A percentile compares a stretch with the other conserved stretches of the same genome.
These are phyloP conservation scores for Candida ficus DNA, from an alignment of 805 yeast species.

Conservation along the genomic window DNA sequence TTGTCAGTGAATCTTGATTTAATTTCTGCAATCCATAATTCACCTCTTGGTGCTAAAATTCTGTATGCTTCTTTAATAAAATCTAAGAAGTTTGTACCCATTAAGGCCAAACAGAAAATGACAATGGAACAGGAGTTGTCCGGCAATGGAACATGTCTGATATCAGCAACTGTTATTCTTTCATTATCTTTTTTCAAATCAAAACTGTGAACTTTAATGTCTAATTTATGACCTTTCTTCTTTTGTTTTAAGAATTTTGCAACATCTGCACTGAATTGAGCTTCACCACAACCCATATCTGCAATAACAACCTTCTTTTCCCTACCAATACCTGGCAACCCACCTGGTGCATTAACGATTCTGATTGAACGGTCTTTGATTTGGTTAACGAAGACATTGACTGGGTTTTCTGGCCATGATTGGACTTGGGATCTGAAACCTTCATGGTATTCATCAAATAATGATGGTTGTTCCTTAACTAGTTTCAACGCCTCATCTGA, in stretches of 20 bases:
- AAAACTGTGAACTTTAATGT: slow-evolving; percentile 75
- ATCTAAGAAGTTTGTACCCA: slow-evolving; percentile 96
- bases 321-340: slow-evolving; percentile 65
- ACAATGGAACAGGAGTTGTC: slow-evolving; percentile 81
- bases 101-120: slow-evolving; percentile 88
- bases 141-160: slow-evolving; percentile 78
- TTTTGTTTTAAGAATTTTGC: slow-evolving; percentile 39
- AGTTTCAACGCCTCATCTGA: slow-evolving; percentile 73
- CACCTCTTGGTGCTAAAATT: slow-evolving; percentile 84
- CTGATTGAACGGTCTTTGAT: slow-evolving; percentile 53
- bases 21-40: slow-evolving; percentile 96
- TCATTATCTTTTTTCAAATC: slow-evolving; percentile 88
- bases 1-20: slow-evolving; percentile 82
- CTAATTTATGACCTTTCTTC: slow-evolving; percentile 33
- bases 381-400: slow-evolving; percentile 78
- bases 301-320: slow-evolving; percentile 69
- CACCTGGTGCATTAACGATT: slow-evolving; percentile 93
- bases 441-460: slow-evolving; percentile 91
- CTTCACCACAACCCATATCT: slow-evolving; percentile 99
- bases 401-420: slow-evolving; percentile 98
- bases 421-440: slow-evolving; percentile 95
- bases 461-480: slow-evolving; percentile 73
- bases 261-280: slow-evolving; percentile 71
- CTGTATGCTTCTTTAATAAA: slow-evolving; percentile 88
- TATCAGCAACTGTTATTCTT: slow-evolving; percentile 94